Base-by-base conservation (phyloP, 805 yeast genomes). In the Pichia deserticola region DNA sequence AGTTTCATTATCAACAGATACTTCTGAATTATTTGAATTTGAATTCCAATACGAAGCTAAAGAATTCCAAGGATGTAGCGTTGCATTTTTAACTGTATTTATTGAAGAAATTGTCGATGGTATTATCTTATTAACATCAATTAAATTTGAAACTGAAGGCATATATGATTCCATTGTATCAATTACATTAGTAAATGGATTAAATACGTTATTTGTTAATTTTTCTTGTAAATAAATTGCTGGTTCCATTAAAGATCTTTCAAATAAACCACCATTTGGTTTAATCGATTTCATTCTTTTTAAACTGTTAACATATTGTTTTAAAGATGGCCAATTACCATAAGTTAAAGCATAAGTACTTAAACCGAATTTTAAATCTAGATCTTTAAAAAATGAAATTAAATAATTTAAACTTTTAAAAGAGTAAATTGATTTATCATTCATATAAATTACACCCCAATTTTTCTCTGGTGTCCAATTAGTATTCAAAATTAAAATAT, bases 381-480 rank as follows among this genome's bases (percentile, higher is more conserved):
- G 42, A 15, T 51, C 51, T 55, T 71, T 60, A 13, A 62, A 34
- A 55, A 60, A 52, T 33, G 56, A 55, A 3, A 59, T 47, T 8
- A 65, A 42, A 29, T 51, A 56, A 1, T 44, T 44, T 6, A 61
- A 33, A 11, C 64, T 62, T n/a, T 25, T 15, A 5, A n/a, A 15
- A 5, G 41, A 42, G 28, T 42, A 25, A 3, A 51, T 52, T 15
- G 55, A 52, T 7, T 55, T 27, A n/a, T 51, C 47, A 13, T 57
- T 54, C 32, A 52, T 35, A 43, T 59, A 62, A 8, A 67, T 36
- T 2, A 61, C 57, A 0, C 71, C 71, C 56, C 62, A 66, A 44
- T 66, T 60, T 45, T 65, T 60, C 4, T 60, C 53, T 3, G 67
- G 67, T 1, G 57, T 49, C 65, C 66, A 58, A 46, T 61, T 64